A percentile compares a stretch with the other conserved stretches of the same genome.
Evolutionary conservation across 331 rosid genomes (phyloP).

Genomic region (Rhamnella rubrinervis): DNA sequence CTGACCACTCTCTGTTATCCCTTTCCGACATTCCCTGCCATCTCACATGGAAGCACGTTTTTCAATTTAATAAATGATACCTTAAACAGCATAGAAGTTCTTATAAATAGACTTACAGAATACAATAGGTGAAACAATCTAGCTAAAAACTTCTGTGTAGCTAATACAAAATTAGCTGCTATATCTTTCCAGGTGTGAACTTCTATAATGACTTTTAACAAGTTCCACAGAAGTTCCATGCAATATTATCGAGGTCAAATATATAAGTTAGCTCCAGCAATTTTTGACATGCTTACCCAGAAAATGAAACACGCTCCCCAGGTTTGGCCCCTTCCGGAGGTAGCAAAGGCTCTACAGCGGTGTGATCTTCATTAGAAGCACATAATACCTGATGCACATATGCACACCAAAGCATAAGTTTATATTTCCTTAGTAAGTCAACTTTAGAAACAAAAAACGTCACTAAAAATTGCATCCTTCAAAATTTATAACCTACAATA

Average conservation of each 20-base stretch:
- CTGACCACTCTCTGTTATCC: no score
- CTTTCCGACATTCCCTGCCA: no score
- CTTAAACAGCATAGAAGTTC: no score
- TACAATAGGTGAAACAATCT: no score
- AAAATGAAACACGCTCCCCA: constrained; percentile 78
- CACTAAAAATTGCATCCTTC: not conserved
- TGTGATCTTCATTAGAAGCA: constrained; percentile 81
- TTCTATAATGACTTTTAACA: not conserved
- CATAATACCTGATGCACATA: constrained; percentile 68
- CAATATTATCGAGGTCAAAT: constrained; percentile 11
- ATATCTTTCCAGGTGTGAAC: no score
- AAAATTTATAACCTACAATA: not conserved
- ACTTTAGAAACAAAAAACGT: not conserved
- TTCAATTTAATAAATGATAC: no score
- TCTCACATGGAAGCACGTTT: no score
- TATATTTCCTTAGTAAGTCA: not conserved
- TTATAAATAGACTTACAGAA: no score
- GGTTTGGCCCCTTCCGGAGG: constrained; percentile 86
- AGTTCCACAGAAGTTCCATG: not conserved
- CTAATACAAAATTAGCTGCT: no score
- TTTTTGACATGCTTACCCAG: constrained; percentile 53
- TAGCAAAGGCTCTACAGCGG: constrained; percentile 85
- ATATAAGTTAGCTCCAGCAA: constrained; percentile 11
- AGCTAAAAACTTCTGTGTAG: no score
- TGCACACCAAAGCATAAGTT: constrained; percentile 10